Base-by-base conservation (phyloP, 768 basidiomycete genomes). In the Hypholoma sublateritium region DNA sequence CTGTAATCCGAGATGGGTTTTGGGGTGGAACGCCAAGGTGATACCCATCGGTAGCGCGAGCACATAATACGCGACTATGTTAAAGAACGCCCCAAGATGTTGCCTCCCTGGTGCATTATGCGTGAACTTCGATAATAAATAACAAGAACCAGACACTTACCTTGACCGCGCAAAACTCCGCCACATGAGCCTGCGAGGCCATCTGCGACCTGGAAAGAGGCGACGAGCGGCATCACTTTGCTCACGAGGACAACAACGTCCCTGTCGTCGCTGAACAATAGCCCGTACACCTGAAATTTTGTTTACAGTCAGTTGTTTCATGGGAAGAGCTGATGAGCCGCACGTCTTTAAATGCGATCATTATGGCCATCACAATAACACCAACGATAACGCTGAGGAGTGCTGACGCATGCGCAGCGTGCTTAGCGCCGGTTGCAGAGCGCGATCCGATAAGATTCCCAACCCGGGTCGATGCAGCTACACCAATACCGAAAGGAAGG, bases 101-200 rank as follows among this genome's bases (percentile, higher is more conserved):
- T 91, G 89, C 17, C 86, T 85, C 73, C 68, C 86, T 84, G 63
- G 4, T 37, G 34, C 28, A 25, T 48, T 21, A 44, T 25, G 12
- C 32, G 34, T 28, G 13, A 36, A 37, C 17, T 13, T 34, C 8
- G 14, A 42, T 52, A 41, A 14, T 24, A 34, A 9, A 46, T 28
- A 9, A 47, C 43, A 11, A 43, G 34, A 56, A 14, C 28, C 28
- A 32, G 28, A 6, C 6, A 35, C 36, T 62, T 80, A 68, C 93
- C 93, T 65, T 88, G 80, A 3, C 91, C 89, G 43, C 95, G 84
- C 50, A 97, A 78, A 56, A 95, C 82, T 5, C 93, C 93, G 5
- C 79, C 79, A 57, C 89, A 69, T 72, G 87, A 63, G 57, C 80
- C 85, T 25, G 81, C 76, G 9, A 90, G 72, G 16, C 88, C 92